phyloP scores from a whole-genome alignment of 2,329 filamentous ascomycete species.

The Calonectria hongkongensis region DNA sequence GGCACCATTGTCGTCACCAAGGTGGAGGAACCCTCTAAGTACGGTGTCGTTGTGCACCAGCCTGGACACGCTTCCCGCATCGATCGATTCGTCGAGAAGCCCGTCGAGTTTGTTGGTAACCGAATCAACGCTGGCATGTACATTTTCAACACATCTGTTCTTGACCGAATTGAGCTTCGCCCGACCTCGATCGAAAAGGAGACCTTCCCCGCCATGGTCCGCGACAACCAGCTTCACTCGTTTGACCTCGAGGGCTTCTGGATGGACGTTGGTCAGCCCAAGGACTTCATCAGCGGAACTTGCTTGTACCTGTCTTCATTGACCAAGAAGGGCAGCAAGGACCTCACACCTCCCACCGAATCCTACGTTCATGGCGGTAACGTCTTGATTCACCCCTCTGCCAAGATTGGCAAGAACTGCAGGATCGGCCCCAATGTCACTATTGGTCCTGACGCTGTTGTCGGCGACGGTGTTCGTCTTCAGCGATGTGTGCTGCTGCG shows the following conservation, averaged over 20 bases:
- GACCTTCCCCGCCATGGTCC: constrained; percentile 95
- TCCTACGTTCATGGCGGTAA: constrained; percentile 94
- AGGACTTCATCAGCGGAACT: constrained; percentile 97
- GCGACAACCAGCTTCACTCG: constrained; percentile 92
- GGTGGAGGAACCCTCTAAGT: constrained; percentile 99
- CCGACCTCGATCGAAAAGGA: constrained; percentile 99
- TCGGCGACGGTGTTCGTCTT: constrained; percentile 94
- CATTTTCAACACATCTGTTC: constrained; percentile 94
- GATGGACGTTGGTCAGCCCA: constrained; percentile 99
- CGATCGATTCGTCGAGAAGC: constrained; percentile 99
- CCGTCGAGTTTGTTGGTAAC: constrained; percentile 98
- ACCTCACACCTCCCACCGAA: constrained; percentile 83
- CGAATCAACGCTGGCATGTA: constrained; percentile 99
- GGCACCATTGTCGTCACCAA: constrained; percentile 99
- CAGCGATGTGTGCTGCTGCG: constrained; percentile 94
- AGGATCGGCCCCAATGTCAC: constrained; percentile 98
- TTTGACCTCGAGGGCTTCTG: constrained; percentile 98
- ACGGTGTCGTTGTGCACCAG: constrained; percentile 98
- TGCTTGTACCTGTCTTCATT: constrained; percentile 97
- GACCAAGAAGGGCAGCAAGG: constrained; percentile 91
- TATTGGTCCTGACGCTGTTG: constrained; percentile 92
- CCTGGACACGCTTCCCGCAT: constrained; percentile 92
- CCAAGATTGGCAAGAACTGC: constrained; percentile 99
- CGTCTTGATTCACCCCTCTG: constrained; percentile 93
- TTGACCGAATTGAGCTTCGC: constrained; percentile 94